A percentile compares a stretch with the other conserved stretches of the same genome.
Evolutionary conservation across 805 yeast species (phyloP).

Genomic region (Candida tibetensis): DNA sequence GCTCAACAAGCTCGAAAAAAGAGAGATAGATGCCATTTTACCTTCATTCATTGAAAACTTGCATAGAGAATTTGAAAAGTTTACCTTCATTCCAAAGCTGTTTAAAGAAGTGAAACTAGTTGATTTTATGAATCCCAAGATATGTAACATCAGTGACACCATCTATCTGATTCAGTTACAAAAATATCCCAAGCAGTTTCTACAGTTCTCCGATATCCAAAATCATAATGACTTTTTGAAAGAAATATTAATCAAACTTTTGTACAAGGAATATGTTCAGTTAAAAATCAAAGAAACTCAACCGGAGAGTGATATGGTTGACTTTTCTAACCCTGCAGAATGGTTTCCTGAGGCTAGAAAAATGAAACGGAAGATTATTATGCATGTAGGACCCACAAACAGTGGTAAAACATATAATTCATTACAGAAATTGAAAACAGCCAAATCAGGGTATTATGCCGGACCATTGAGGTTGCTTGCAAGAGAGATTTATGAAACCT

Average conservation of each 20-base stretch:
- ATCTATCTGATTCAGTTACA: constrained; percentile 17
- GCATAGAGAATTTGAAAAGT: neutral
- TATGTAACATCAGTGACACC: constrained; percentile 19
- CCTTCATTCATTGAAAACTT: neutral
- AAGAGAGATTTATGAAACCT: constrained; percentile 83
- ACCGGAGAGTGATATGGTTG: constrained; percentile 16
- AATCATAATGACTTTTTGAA: constrained; percentile 20
- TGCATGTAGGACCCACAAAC: constrained; percentile 98
- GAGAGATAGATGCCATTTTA: constrained; percentile 1
- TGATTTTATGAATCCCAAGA: constrained; percentile 26
- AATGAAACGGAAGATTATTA: constrained; percentile 71
- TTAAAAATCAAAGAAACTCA: constrained; percentile 10
- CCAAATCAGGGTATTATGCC: constrained; percentile 82
- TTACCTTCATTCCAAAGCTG: neutral
- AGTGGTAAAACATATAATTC: constrained; percentile 93
- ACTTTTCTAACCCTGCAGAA: constrained; percentile 38
- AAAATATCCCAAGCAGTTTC: constrained; percentile 19
- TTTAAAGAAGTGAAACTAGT: constrained; percentile 1
- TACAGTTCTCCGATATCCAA: constrained; percentile 14
- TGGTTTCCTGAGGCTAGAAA: constrained; percentile 88
- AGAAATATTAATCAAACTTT: constrained; percentile 20
- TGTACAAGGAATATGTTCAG: constrained; percentile 22
- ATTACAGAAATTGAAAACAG: constrained; percentile 58
- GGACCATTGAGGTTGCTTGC: constrained; percentile 92
- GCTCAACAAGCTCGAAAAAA: constrained; percentile 3